phyloP scores from a whole-genome alignment of 176 grass and related monocot species.

The Typha latifolia region DNA sequence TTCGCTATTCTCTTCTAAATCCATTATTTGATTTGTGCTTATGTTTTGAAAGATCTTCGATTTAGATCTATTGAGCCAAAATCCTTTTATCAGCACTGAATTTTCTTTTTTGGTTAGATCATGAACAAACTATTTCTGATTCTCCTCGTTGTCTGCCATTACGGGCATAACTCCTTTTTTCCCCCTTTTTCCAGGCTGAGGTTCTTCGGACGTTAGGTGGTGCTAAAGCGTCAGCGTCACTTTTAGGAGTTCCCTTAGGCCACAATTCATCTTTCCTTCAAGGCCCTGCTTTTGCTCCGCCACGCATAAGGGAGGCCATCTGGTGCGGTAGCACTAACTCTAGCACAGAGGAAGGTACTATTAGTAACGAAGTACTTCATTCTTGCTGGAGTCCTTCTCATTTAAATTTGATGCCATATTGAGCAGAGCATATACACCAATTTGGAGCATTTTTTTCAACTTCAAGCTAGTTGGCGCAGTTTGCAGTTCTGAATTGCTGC shows the following conservation, averaged over 20 bases:
- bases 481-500: no score
- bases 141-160: background rate
- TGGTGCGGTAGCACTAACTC: slow-evolving; percentile 99
- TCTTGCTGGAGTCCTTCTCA: background rate
- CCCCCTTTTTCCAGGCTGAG: slow-evolving; percentile 44
- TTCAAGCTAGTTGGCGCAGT: no score
- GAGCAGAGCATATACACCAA: no score
- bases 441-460: no score
- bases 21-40: no score
- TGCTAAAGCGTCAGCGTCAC: slow-evolving; percentile 59
- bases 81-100: no score
- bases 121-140: background rate
- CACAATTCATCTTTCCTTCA: slow-evolving; percentile 98
- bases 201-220: slow-evolving; percentile 66
- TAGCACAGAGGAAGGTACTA: slow-evolving; percentile 80
- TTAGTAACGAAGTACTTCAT: background rate
- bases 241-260: slow-evolving; percentile 80
- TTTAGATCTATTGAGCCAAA: no score
- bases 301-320: slow-evolving; percentile 92
- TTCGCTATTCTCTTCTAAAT: no score
- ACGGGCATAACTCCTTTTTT: background rate
- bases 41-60: no score
- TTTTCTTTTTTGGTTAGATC: background rate
- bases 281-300: slow-evolving; percentile 95
- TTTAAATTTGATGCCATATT: background rate